These are phyloP conservation scores for Francoa sonchifolia DNA, from an alignment of 441 rosid genomes.

Conservation along the genomic window DNA sequence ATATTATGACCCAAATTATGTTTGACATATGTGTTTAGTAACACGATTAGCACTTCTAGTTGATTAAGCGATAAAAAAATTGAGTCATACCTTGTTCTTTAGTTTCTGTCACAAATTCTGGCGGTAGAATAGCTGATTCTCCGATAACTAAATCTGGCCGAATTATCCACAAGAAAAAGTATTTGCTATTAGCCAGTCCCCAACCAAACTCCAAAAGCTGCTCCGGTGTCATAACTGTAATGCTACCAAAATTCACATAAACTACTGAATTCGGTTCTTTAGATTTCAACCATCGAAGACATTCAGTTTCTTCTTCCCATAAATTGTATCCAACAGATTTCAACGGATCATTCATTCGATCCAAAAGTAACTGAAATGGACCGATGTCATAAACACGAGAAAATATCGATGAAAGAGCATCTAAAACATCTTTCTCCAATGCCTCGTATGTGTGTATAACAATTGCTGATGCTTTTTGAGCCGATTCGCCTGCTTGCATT, in stretches of 20 bases:
- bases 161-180: slow-evolving; percentile 3
- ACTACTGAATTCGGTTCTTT: slow-evolving; percentile 9
- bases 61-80: no score
- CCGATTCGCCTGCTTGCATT: neutral
- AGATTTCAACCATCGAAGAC: slow-evolving; percentile 8
- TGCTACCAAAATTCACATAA: neutral
- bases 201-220: slow-evolving; percentile 8
- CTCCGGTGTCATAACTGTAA: neutral
- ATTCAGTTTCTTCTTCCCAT: slow-evolving; percentile 13
- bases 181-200: slow-evolving; percentile 11
- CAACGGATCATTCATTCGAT: neutral
- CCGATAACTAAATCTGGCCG: slow-evolving; percentile 23
- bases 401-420: slow-evolving; percentile 5
- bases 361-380: slow-evolving; percentile 11
- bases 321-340: slow-evolving; percentile 3
- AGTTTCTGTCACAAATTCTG: slow-evolving; percentile 26
- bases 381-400: slow-evolving; percentile 6
- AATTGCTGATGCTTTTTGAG: slow-evolving; percentile 1
- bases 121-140: slow-evolving; percentile 26
- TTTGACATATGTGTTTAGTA: no score
- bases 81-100: no score
- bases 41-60: no score
- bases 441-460: slow-evolving; percentile 3
- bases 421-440: slow-evolving; percentile 8
- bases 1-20: no score